These are phyloP conservation scores for Camellia sinensis DNA, from an alignment of 148 eudicot species.

Conservation along the genomic window DNA sequence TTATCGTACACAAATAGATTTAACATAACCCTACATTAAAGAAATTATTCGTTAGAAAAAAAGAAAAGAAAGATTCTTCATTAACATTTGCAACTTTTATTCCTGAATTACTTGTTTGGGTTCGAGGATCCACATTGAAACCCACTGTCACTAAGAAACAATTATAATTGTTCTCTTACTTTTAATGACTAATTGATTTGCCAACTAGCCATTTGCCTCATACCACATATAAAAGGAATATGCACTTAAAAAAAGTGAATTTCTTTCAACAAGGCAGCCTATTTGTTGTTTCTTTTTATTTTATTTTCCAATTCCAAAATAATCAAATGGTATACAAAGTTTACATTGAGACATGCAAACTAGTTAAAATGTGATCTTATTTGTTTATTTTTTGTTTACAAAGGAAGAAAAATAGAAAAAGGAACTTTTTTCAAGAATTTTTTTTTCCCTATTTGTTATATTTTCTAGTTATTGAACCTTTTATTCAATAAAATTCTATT, in stretches of 20 bases:
- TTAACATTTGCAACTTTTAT: conserved; percentile 5
- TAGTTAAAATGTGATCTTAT: too few species aligned
- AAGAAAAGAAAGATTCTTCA: too few species aligned
- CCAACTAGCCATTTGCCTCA: conserved; percentile 4
- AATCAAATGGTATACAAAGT: background rate
- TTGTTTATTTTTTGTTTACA: too few species aligned
- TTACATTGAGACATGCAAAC: background rate
- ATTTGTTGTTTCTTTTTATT: background rate
- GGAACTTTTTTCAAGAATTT: background rate
- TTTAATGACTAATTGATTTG: background rate
- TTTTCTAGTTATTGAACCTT: background rate
- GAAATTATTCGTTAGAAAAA: too few species aligned
- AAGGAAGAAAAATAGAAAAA: too few species aligned
- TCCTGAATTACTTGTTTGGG: background rate
- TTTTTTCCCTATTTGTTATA: background rate
- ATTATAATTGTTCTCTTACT: conserved; percentile 1
- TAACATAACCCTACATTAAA: too few species aligned
- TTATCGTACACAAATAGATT: too few species aligned
- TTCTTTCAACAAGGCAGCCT: background rate
- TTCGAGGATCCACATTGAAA: conserved; percentile 13
- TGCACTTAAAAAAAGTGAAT: conserved; percentile 1
- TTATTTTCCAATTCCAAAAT: background rate
- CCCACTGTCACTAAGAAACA: conserved; percentile 16
- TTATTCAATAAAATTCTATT: conserved; percentile 1
- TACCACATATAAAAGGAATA: conserved; percentile 9